Evolutionary conservation across 78 protist species (phyloP), one percentile per base, ranked within the genome.

Genomic region (Polysphondylium violaceum): DNA sequence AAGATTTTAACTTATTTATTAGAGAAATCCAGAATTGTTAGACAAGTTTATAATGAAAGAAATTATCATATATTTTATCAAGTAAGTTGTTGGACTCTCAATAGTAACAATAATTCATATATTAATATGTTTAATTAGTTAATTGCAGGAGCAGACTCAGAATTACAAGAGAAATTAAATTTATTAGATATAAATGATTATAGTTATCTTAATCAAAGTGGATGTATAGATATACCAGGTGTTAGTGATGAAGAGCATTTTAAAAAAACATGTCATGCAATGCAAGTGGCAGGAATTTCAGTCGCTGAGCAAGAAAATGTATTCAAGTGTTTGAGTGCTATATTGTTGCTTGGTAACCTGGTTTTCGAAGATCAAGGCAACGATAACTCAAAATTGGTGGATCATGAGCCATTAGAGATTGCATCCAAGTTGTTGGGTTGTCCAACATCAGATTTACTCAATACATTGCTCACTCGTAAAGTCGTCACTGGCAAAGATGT

Each of bases 41-140:
- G 83, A 44, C 97, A 94, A 59, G 93, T 74, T 23, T 63, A 17
- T 14, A 86, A 86, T 68, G 98, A 97, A 88, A 88, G 98, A n/a
- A 90, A 74, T 71, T 97, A 93, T 88, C 98, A 97, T 76, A 74
- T 96, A 47, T 93, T 97, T 63, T 83, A 83, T 93, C 95, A 93
- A 72, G 87, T 93, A 73, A 2, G 58, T 35, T 61, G 41, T 74
- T 50, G 27, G 51, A 41, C 8, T 23, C 33, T 23, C 14, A 68
- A 6, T 68, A 68, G n/a, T 68, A 68, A 31, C 7, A 75, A 25
- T 25, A 27, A 43, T 47, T 50, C 17, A 33, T 41, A 74, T 74
- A 16, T 56, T 0, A 12, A 12, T 27, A 50, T 55, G 21, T 43
- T 64, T 64, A 16, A 44, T n/a, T 16, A 73, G 92, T 74, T 87